Conservation (phyloP, 495 filamentous ascomycete species). For the Neurospora sp. region DNA sequence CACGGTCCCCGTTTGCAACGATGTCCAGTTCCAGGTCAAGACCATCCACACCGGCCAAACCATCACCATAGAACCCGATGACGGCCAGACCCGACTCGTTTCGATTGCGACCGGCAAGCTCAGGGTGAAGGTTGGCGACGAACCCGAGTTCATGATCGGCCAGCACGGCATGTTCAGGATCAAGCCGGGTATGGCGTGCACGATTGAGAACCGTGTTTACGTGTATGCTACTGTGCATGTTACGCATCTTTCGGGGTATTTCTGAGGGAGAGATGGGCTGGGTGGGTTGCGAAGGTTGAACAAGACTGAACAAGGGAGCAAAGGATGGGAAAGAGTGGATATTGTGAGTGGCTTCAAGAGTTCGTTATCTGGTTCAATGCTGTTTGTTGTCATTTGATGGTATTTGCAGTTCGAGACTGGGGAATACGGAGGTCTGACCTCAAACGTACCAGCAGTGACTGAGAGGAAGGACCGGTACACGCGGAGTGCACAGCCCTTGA, state of each 20-base stretch:
- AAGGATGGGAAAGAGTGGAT: too few relatives aligned
- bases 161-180: conserved; percentile 26
- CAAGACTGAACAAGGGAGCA: neutral
- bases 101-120: conserved; percentile 28
- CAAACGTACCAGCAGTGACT: too few relatives aligned
- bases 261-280: neutral
- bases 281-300: neutral
- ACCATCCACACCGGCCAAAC: conserved; percentile 18
- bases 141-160: conserved; percentile 26
- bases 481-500: too few relatives aligned
- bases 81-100: conserved; percentile 18
- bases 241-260: conserved; percentile 14
- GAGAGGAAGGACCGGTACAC: too few relatives aligned
- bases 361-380: neutral
- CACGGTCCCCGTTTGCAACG: conserved; percentile 17
- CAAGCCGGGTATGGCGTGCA: conserved; percentile 13
- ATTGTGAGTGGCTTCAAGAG: neutral
- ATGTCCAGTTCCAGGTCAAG: conserved; percentile 25
- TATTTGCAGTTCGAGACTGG: neutral
- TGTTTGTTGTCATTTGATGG: neutral
- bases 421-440: neutral
- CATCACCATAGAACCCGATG: conserved; percentile 12
- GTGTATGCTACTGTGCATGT: conserved; percentile 27
- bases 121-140: conserved; percentile 15
- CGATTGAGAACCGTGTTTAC: conserved; percentile 23